Base-by-base conservation (phyloP, 2,329 filamentous ascomycete species). In the Microascus cirrosus region DNA sequence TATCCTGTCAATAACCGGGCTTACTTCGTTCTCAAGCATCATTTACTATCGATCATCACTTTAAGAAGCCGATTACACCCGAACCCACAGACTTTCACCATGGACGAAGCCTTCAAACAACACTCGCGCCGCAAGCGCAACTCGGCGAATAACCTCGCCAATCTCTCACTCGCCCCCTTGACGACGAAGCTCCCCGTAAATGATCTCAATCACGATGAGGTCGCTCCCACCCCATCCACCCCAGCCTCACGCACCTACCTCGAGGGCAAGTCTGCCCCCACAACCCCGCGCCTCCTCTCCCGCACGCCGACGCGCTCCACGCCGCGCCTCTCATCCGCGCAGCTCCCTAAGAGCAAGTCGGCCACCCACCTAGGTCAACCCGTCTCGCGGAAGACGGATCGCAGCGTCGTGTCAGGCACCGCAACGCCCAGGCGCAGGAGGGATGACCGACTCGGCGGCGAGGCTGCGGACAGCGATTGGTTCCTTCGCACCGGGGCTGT, bases 101-200 rank as follows among this genome's bases (percentile, higher is more conserved):
- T 85, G 82, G 83, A 85, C 62, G 73, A 78, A 61, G 79, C 80
- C 60, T 84, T 82, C 68, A 82, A 81, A 61, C 82, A 82, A 62
- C 80, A 84, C 66, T 73, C 77, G 52, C 76, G 81, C 60, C 80
- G 80, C 62, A 81, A 83, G 70, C 80, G 78, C 64, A 77, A 79
- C 63, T 84, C 83, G 24, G 76, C 76, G 32, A 80, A 77, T 54
- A 84, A 79, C 68, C 72, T 85, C 61, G 79, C 80, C 64, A 79
- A 83, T 63, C 76, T 85, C 60, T 77, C 80, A 15, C 81, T 86
- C 59, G 83, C 81, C n/a, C 84, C 84, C 32, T 71, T 87, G 58
- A 86, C 83, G 25, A 76, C 79, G 56, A 81, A 80, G 66, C 74
- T 86, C 10, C 82, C 83, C 50, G 71, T 85, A 59, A 72, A 76